Conservation (phyloP, 2,329 filamentous ascomycete species). For the Proliferodiscus dingleyae region DNA sequence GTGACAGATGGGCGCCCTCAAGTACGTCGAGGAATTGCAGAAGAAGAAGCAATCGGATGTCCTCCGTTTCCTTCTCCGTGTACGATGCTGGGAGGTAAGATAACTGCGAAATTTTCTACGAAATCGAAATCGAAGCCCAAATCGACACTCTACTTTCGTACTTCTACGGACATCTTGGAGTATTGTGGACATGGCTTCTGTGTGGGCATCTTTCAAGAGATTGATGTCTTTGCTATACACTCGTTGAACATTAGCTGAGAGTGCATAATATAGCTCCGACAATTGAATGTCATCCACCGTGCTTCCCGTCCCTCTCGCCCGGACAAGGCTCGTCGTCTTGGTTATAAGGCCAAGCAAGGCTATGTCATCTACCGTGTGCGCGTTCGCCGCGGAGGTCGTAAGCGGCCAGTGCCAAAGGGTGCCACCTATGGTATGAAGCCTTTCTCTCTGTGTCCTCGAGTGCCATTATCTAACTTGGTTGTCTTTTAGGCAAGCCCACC, state of each 20-base stretch:
- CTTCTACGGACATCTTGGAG: slow-evolving; percentile 26
- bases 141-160: slow-evolving; percentile 1
- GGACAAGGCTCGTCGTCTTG: slow-evolving; percentile 99
- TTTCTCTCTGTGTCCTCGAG: not conserved
- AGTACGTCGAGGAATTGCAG: slow-evolving; percentile 99
- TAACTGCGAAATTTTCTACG: slow-evolving; percentile 37
- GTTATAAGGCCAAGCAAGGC: slow-evolving; percentile 99
- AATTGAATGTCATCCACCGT: slow-evolving; percentile 99
- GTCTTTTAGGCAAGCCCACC: slow-evolving; percentile 98
- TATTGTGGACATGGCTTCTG: slow-evolving; percentile 30
- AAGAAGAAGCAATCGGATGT: slow-evolving; percentile 99
- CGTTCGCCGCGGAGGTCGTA: slow-evolving; percentile 97
- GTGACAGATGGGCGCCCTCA: slow-evolving; percentile 78
- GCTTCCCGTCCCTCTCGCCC: slow-evolving; percentile 96
- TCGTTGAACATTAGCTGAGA: slow-evolving; percentile 99
- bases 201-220: slow-evolving; percentile 4
- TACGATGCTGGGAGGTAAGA: slow-evolving; percentile 99
- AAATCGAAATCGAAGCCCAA: slow-evolving; percentile 6
- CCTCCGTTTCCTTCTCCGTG: slow-evolving; percentile 98
- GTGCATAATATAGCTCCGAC: slow-evolving; percentile 99
- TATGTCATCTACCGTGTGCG: slow-evolving; percentile 99
- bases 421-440: slow-evolving; percentile 81
- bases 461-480: not conserved
- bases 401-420: slow-evolving; percentile 94
- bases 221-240: slow-evolving; percentile 73